Base-by-base conservation (phyloP, 2,329 filamentous ascomycete genomes). In the Fusarium sacchari region DNA sequence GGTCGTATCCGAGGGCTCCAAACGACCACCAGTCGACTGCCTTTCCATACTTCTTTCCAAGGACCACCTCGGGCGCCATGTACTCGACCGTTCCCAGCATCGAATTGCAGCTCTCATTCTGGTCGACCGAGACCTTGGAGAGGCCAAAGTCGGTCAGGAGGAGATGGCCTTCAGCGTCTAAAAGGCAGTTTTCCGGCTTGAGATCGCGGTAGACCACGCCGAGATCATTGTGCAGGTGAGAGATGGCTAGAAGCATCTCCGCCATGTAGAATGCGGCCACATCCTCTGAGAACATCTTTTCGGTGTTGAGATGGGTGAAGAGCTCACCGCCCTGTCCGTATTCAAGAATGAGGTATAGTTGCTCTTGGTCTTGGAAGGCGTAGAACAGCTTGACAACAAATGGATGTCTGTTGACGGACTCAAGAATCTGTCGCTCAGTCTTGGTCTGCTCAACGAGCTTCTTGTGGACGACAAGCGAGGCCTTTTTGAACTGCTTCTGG, bases 21-120 rank as follows among this genome's bases (percentile, higher is more conserved):
- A 99, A 92, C 9, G 95, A 97, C 96, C 96, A 99, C 96, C 96
- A 99, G 84, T 99, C 96, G 24, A 98, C 97, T 3, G 95, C 92
- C 82, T 95, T 96, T 79, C 96, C 95, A 81, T 99, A 99, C 74
- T 94, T 92, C 74, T 93, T 91, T 69, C 95, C 95, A 71, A 92
- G 89, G 69, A 99, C 91, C 58, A 99, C 93, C 83, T 99, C 96
- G 2, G 96, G 96, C 0, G 96, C 97, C 96, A 99, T 99, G 88
- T 99, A 99, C 81, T 98, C 96, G 66, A 98, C 92, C 0, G 96
- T 99, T 57, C 96, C 96, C 15, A 98, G 90, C 74, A 98, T 93
- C 46, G 94, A 97, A 83, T 95, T 94, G 87, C 96, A 98, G 62
- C 82, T 85, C 46, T 91, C 91, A 7, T 79, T 77, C 26, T 79